These are phyloP conservation scores for Berberis thunbergii DNA, from an alignment of 164 flowering plant genomes.

Conservation along the genomic window DNA sequence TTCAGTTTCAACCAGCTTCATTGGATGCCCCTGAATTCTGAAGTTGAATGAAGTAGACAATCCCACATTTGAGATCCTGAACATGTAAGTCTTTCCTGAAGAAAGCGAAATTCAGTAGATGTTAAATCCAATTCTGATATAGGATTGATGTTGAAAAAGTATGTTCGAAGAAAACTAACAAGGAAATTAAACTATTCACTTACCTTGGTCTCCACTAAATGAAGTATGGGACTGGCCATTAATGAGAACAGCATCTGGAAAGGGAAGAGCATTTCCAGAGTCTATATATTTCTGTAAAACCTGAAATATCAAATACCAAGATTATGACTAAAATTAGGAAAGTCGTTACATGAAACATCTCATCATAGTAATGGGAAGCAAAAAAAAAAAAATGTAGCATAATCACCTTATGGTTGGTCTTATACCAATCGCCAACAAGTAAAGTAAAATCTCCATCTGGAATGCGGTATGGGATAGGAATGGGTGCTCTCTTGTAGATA, in stretches of 20 bases:
- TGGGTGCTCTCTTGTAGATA: conserved; percentile 41
- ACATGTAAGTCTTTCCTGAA: not conserved
- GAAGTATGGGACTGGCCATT: conserved; percentile 34
- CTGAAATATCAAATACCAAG: conserved; percentile 18
- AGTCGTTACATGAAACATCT: no score
- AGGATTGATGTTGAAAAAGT: not conserved
- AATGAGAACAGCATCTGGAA: conserved; percentile 56
- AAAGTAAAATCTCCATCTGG: conserved; percentile 61
- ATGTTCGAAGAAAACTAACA: no score
- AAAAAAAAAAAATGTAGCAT: not conserved
- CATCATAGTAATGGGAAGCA: no score
- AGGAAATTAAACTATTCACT: not conserved
- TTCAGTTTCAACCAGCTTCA: not conserved
- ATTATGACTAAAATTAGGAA: no score
- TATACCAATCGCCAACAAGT: conserved; percentile 86
- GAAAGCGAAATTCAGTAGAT: not conserved
- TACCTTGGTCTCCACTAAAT: conserved; percentile 49
- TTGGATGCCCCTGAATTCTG: not conserved
- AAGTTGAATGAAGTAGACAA: conserved; percentile 11
- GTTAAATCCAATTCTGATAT: not conserved
- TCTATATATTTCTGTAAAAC: conserved; percentile 34
- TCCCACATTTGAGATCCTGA: not conserved
- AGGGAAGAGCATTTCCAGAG: conserved; percentile 38
- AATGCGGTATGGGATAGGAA: conserved; percentile 57
- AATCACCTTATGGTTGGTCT: conserved; percentile 60